Conservation (phyloP, 768 basidiomycete species). For the Dacryopinax spathularia region DNA sequence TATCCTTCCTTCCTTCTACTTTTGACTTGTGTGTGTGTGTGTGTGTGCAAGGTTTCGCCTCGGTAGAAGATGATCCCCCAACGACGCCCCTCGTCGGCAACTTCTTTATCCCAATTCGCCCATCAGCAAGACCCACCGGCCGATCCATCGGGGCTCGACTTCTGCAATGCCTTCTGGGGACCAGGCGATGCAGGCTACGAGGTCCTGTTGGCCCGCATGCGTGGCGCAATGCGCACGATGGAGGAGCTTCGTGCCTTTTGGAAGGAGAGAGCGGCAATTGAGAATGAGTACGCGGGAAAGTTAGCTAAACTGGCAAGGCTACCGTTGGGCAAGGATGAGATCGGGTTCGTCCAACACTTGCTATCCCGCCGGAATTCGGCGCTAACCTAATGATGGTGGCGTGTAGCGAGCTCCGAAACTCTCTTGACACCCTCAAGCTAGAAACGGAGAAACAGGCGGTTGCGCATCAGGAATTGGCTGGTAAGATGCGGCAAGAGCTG, state of each 20-base stretch:
- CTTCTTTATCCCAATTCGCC: not conserved
- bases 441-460: conserved; percentile 76
- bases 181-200: conserved; percentile 74
- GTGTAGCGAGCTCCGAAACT: conserved; percentile 61
- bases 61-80: not conserved
- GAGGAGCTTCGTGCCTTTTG: conserved; percentile 80
- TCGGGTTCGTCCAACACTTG: conserved; percentile 49
- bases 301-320: conserved; percentile 64
- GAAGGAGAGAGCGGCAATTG: conserved; percentile 84
- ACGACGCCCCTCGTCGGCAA: not conserved
- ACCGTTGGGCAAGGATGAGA: conserved; percentile 74
- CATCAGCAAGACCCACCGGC: conserved; percentile 1
- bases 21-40: too few relatives aligned
- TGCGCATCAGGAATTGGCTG: conserved; percentile 58
- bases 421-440: conserved; percentile 59
- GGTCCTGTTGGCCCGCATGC: conserved; percentile 78
- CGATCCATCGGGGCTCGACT: conserved; percentile 38
- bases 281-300: conserved; percentile 89
- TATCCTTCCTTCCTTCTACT: not conserved
- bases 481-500: conserved; percentile 59
- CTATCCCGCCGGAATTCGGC: not conserved
- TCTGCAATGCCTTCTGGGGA: conserved; percentile 98
- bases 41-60: not conserved
- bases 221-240: conserved; percentile 69
- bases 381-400: conserved; percentile 1